Evolutionary conservation across 2,329 filamentous ascomycete species (phyloP), one percentile per base, ranked within the genome.

Genomic region (Dothideomycetes sp.): DNA sequence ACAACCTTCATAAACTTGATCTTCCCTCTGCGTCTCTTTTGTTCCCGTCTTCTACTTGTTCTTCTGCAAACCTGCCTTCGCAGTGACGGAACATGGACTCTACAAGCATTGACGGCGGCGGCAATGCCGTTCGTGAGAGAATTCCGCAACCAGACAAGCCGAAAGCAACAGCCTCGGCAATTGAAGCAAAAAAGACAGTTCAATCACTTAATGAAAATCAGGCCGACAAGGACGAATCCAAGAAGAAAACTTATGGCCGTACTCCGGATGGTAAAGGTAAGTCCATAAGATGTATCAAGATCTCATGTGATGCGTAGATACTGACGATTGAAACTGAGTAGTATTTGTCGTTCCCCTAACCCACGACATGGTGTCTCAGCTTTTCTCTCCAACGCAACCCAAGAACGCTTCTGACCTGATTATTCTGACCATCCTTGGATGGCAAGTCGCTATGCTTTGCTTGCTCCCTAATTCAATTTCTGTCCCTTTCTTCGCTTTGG

Each of bases 351-450:
- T 98, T 41, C 91, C 91, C 33, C 81, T 86, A 47, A 98, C 91
- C 43, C 87, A 95, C 70, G 91, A 98, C 66, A 96, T 98, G 91
- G 89, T 98, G 53, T 94, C 89, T 37, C 91, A 96, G 66, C 75
- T 98, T 41, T 78, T 98, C 53, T 91, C 93, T 54, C 91, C 91
- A 37, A 84, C 83, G 51, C 83, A 96, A 59, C 87, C 91, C 39
- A 98, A 98, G 71, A 96, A 96, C 60, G 61, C 93, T 27, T 91
- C 87, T 46, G 91, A 98, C 63, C 65, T 78, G 44, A 58, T 82
- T 45, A 87, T 98, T 49, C 71, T 98, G 43, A 71, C 72, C 33
- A 82, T 95, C 45, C 72, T 98, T 34, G 82, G 71, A 41, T 64
- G 76, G 38, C 84, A 94, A 56, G 80, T 94, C 51, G 60, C 82